Evolutionary conservation across 352 stramenopile species (phyloP).

Genomic region (Pythium dissotocum): DNA sequence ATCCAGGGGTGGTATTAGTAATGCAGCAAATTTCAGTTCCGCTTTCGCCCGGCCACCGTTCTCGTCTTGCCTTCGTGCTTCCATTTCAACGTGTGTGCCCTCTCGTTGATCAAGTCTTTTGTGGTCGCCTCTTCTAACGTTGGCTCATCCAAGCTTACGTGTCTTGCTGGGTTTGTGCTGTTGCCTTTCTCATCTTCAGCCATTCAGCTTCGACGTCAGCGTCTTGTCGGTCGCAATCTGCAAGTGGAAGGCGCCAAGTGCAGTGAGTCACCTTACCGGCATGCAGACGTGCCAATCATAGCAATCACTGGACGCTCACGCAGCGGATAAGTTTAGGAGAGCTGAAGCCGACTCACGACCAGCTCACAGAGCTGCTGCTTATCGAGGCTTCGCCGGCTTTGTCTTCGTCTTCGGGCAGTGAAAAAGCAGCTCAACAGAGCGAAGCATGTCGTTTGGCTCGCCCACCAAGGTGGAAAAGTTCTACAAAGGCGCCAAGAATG

Average conservation of each 20-base stretch:
- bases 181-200: not conserved
- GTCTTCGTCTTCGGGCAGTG: not conserved
- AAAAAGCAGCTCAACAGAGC: not conserved
- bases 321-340: not conserved
- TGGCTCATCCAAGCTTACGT: too few species aligned
- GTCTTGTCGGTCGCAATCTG: too few species aligned
- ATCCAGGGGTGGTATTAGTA: conserved; percentile 36
- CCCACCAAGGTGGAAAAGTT: conserved; percentile 46
- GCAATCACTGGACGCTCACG: not conserved
- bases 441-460: conserved; percentile 34
- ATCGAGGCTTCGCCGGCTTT: not conserved
- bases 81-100: not conserved
- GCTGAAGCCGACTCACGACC: too few species aligned
- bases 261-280: too few species aligned
- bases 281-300: conserved; percentile 1
- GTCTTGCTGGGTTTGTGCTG: not conserved
- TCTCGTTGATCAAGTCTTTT: too few species aligned
- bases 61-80: not conserved
- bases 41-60: conserved; percentile 23
- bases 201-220: too few species aligned
- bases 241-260: too few species aligned
- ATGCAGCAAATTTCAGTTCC: conserved; percentile 40
- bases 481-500: conserved; percentile 53
- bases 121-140: too few species aligned
- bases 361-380: not conserved